phyloP scores from a whole-genome alignment of 495 filamentous ascomycete species.

The Bryoglossum gracile region DNA sequence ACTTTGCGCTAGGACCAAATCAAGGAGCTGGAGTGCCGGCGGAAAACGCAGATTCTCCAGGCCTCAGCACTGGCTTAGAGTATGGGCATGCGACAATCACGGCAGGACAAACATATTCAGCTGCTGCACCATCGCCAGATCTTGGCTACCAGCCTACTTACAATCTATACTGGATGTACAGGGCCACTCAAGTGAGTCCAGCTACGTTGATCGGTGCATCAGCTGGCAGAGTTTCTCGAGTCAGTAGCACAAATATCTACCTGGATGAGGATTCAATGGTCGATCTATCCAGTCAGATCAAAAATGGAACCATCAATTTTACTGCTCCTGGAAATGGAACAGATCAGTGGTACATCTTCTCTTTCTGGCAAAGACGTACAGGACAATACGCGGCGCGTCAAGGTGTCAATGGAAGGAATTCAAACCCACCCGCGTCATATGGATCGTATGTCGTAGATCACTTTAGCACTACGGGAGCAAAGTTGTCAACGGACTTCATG shows the following conservation, averaged over 20 bases:
- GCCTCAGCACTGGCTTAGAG: background rate
- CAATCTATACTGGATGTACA: too few relatives aligned
- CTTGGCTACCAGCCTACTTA: too few relatives aligned
- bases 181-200: too few relatives aligned
- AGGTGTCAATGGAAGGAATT: too few relatives aligned
- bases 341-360: background rate
- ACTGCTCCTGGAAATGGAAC: background rate
- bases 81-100: background rate
- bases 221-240: too few relatives aligned
- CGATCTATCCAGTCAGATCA: background rate
- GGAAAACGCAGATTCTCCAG: conserved; percentile 1
- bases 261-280: background rate
- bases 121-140: too few relatives aligned
- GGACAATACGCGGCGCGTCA: background rate
- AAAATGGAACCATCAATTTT: background rate
- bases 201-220: too few relatives aligned
- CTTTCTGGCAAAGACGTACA: background rate
- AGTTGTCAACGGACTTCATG: conserved; percentile 38
- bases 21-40: conserved; percentile 43
- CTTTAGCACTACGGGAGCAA: conserved; percentile 37
- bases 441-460: conserved; percentile 46
- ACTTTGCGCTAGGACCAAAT: conserved; percentile 43
- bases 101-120: background rate
- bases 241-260: too few relatives aligned
- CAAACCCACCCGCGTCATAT: too few relatives aligned